Conservation (phyloP, 345 rosid species). For the Pugionium cornutum region DNA sequence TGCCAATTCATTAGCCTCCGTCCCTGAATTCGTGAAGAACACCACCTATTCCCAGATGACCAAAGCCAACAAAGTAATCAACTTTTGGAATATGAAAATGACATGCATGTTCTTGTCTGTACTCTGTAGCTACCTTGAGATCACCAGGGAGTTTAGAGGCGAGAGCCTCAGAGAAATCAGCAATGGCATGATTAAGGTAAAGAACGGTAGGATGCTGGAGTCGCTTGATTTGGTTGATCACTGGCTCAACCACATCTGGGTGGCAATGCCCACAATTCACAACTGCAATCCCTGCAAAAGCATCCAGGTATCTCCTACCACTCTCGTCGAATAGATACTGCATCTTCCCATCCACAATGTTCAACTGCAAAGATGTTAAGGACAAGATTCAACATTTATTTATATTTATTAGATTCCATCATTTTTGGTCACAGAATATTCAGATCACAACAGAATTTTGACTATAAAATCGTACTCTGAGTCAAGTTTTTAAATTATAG, state of each 20-base stretch:
- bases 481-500: background rate
- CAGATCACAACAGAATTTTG: background rate
- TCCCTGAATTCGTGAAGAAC: conserved; percentile 95
- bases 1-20: conserved; percentile 95
- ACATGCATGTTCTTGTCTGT: background rate
- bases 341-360: conserved; percentile 91
- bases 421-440: background rate
- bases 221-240: conserved; percentile 66
- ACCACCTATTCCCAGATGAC: conserved; percentile 54
- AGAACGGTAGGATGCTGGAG: conserved; percentile 89
- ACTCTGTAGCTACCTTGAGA: conserved; percentile 73
- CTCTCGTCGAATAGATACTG: conserved; percentile 88
- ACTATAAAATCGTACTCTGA: conserved; percentile 12
- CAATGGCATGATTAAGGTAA: conserved; percentile 74
- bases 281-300: conserved; percentile 93
- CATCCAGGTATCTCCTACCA: conserved; percentile 88
- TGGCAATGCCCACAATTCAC: conserved; percentile 97
- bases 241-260: conserved; percentile 75
- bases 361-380: conserved; percentile 47
- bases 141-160: conserved; percentile 87
- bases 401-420: conserved; percentile 19
- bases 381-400: conserved; percentile 9
- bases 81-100: background rate
- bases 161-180: conserved; percentile 86
- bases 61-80: conserved; percentile 14